Evolutionary conservation across 1,139 yeast genomes (phyloP), one percentile per base, ranked within the genome.

Genomic region (Sugiyamaella paludigena): DNA sequence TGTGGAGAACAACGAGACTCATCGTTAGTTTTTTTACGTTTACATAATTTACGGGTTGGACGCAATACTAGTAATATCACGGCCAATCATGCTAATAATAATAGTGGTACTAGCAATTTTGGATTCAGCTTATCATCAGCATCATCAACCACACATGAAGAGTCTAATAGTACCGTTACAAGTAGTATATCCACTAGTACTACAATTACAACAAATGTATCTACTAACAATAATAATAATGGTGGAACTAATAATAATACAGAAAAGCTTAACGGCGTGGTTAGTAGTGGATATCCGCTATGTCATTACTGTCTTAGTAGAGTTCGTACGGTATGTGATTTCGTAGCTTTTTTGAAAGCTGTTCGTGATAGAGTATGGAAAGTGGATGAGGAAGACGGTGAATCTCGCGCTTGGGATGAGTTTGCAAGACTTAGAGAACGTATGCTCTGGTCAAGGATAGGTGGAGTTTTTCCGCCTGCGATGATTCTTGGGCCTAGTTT

Each of bases 401-500:
- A 58, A 31, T 72, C 67, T 50, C 70, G 75, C 52, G 78, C 80
- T 2, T 83, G 87, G 86, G 70, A 75, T 24, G 86, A 81, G 58
- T 66, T 81, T 40, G 71, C 78, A 34, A 72, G 79, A 56, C 65
- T 82, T 24, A 73, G 85, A 50, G 77, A 78, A 29, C 78, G 80
- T 54, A 74, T 89, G 58, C 87, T 85, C 68, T 91, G 95, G 92
- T 76, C 94, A n/a, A 81, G 88, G 56, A 67, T 84, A 29, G 98
- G 98, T 1, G 73, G 68, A 8, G 53, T 58, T 9, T 64, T 62
- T 47, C 51, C 57, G 10, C 48, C 51, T 10, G 39, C 37, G 13
- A 44, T 49, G 42, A 19, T 38, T 10, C 35, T 46, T 35, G 49
- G 49, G 3, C 49, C 49, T 10, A 37, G 38, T 15, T 35, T 46